These are phyloP conservation scores for Globisporangium echinulatum DNA, from an alignment of 352 stramenopile species.

Conservation along the genomic window DNA sequence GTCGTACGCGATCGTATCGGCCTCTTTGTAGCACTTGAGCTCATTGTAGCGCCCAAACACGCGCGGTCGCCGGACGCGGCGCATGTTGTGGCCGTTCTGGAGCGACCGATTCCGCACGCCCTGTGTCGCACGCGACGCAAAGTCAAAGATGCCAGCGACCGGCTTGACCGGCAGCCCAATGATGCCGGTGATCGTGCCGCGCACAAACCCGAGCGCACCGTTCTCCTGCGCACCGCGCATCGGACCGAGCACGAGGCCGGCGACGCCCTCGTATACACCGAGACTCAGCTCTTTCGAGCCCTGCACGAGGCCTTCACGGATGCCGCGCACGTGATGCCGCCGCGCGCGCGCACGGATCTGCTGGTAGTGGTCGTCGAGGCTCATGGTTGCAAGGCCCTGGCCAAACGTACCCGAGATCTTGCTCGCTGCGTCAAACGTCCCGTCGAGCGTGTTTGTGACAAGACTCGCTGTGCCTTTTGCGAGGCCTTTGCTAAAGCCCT, in stretches of 20 bases:
- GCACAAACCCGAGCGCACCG: constrained; percentile 77
- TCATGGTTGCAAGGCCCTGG: constrained; percentile 80
- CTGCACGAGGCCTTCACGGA: constrained; percentile 77
- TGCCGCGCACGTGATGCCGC: constrained; percentile 68
- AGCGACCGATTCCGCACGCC: constrained; percentile 79
- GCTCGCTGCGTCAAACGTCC: constrained; percentile 82
- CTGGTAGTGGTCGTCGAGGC: constrained; percentile 85
- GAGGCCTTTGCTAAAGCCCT: constrained; percentile 81
- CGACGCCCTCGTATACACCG: constrained; percentile 79
- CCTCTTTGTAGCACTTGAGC: constrained; percentile 86
- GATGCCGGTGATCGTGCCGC: constrained; percentile 82
- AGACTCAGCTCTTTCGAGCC: constrained; percentile 81
- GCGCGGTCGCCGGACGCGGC: constrained; percentile 64
- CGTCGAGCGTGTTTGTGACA: constrained; percentile 82
- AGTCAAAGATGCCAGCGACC: constrained; percentile 85
- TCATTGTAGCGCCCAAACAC: constrained; percentile 89
- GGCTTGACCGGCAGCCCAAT: constrained; percentile 84
- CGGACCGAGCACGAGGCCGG: constrained; percentile 71
- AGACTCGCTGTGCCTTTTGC: constrained; percentile 85
- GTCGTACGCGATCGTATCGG: constrained; percentile 81
- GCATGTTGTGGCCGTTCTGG: constrained; percentile 75
- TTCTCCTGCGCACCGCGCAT: constrained; percentile 78
- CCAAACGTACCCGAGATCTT: constrained; percentile 88
- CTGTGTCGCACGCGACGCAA: constrained; percentile 83
- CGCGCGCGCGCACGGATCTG: constrained; percentile 73